phyloP scores from a whole-genome alignment of 768 basidiomycete species.

The Xerocomellus chrysenteron region DNA sequence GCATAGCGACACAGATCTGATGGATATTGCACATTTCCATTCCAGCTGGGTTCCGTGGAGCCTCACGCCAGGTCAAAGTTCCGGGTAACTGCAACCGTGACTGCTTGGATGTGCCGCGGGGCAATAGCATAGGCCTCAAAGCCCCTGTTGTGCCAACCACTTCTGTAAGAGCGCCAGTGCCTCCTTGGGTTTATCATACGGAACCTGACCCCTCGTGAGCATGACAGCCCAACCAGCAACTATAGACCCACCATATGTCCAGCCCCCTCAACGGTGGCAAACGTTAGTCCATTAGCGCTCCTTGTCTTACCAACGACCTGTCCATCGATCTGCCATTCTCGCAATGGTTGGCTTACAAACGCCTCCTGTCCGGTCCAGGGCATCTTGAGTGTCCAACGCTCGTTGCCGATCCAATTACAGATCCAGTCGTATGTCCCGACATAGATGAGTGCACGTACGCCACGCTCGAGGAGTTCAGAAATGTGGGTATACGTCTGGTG shows the following conservation, averaged over 20 bases:
- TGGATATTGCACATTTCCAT: neutral
- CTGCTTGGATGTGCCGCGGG: neutral
- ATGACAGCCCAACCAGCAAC: neutral
- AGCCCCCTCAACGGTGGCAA: constrained; percentile 63
- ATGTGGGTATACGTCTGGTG: constrained; percentile 36
- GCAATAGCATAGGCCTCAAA: constrained; percentile 5
- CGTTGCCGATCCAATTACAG: constrained; percentile 78
- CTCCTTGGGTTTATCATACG: constrained; percentile 62
- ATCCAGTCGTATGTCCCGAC: constrained; percentile 78
- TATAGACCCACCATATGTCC: constrained; percentile 65
- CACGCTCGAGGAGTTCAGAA: constrained; percentile 65
- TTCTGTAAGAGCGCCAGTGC: constrained; percentile 48
- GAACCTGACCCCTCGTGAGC: constrained; percentile 39
- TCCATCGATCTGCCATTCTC: constrained; percentile 56
- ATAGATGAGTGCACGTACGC: constrained; percentile 70
- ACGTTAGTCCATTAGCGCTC: constrained; percentile 60
- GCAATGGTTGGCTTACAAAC: constrained; percentile 49
- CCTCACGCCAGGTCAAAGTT: neutral
- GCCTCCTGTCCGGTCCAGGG: constrained; percentile 65
- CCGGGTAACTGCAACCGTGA: neutral
- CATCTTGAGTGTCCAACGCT: constrained; percentile 69
- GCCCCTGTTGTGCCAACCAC: constrained; percentile 41
- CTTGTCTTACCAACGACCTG: constrained; percentile 55
- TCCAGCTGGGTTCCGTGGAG: neutral
- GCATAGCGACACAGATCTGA: neutral